Evolutionary conservation across 192 early-diverging fungal genomes (phyloP), one percentile per base, ranked within the genome.

Genomic region (Linnemannia elongata): DNA sequence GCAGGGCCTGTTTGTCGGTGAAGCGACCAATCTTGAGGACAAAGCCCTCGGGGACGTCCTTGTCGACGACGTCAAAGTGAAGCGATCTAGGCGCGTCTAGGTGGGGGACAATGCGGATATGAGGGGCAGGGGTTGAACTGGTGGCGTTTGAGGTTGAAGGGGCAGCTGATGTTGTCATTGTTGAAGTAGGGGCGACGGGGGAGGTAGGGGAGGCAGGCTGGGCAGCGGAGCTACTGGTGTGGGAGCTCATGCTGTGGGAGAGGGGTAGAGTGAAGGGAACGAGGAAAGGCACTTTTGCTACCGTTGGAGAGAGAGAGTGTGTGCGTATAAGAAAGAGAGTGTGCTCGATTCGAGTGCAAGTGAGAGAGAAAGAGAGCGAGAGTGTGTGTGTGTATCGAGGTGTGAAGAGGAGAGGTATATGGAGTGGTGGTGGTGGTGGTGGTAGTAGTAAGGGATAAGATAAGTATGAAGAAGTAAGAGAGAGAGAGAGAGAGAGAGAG

Each of bases 11-110:
- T 78, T 93, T 92, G 75, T 96, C 95, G 7, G 94, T 95, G 80
- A 95, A 95, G 68, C 95, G 90, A 0, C 95, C 95, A 68, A 96
- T 94, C 74, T 95, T 94, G 68, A 96, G 86, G 5, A 92, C 76
- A 41, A 90, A 91, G 75, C 89, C 90, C 68, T 93, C 92, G 13
- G 90, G 82, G 6, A 96, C 91, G 22, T 94, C 93, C 78, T 89
- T 88, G 78, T 91, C 92, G 30, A 92, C 92, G 15, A 91, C 88
- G n/a, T 89, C 89, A 85, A 93, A 93, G 44, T 89, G 88, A 42
- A 92, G 87, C 7, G 91, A 90, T 24, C 89, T 82, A 42, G 88
- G 77, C 2, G 89, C 83, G 52, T 92, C 90, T 44, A 93, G 79
- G 78, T 93, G 91, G 39, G 92, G 92, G 6, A 93, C 90, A 76